Conservation (phyloP, 2,329 filamentous ascomycete species). For the Colletotrichum sp. region DNA sequence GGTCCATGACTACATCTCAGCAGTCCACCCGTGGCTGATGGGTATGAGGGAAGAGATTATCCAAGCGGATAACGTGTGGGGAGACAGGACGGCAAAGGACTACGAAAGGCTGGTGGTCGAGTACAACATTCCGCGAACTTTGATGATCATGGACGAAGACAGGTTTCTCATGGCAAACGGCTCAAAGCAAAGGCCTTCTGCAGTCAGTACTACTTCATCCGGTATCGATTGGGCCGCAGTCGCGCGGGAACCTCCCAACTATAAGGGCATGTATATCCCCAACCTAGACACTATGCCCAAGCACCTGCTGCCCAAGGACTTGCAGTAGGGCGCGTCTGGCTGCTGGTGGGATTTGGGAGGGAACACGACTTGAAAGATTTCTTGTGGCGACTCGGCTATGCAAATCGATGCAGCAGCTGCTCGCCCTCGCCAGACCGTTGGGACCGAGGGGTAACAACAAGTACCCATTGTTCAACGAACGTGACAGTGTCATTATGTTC, state of each 20-base stretch:
- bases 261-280: background rate
- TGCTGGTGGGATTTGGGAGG: background rate
- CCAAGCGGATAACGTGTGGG: background rate
- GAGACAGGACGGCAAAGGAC: background rate
- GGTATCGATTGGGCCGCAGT: background rate
- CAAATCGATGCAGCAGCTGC: too few species aligned
- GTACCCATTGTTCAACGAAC: too few species aligned
- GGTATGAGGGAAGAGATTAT: background rate
- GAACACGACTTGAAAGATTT: too few species aligned
- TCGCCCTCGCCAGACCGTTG: too few species aligned
- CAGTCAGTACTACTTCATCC: background rate
- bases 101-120: slow-evolving; percentile 15
- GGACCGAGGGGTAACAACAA: too few species aligned
- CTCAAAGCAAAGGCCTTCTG: background rate
- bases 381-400: too few species aligned
- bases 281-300: background rate
- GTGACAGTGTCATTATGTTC: too few species aligned
- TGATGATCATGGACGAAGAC: background rate
- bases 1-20: background rate
- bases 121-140: slow-evolving; percentile 23
- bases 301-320: background rate
- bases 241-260: background rate
- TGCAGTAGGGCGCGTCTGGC: background rate
- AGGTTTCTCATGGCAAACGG: background rate
- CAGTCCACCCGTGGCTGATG: background rate